Evolutionary conservation across 1,139 yeast genomes (phyloP).

Genomic region (Debaryomyces sp.): DNA sequence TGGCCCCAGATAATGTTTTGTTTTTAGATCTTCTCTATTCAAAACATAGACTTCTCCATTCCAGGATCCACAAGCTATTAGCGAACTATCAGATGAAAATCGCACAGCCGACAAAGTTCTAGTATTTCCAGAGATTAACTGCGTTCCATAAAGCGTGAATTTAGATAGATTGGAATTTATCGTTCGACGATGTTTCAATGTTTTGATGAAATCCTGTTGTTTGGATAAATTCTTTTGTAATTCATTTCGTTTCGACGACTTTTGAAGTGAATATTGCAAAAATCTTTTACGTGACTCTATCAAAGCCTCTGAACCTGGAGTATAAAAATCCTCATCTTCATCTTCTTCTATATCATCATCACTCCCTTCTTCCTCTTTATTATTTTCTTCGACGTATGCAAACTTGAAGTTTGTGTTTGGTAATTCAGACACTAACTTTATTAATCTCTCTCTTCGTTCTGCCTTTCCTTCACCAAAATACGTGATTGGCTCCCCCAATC

Average conservation of each 20-base stretch:
- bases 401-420: constrained; percentile 13
- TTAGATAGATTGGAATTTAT: constrained; percentile 38
- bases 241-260: constrained; percentile 46
- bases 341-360: constrained; percentile 31
- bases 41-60: constrained; percentile 67
- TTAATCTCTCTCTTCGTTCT: constrained; percentile 61
- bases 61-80: constrained; percentile 81
- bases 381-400: constrained; percentile 15
- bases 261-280: constrained; percentile 50
- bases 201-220: constrained; percentile 29
- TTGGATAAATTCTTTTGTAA: constrained; percentile 22
- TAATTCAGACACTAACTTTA: constrained; percentile 23
- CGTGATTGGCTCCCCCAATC: constrained; percentile 61
- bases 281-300: constrained; percentile 55
- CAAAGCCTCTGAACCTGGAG: constrained; percentile 72
- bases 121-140: constrained; percentile 55
- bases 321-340: constrained; percentile 76
- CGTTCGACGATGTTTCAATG: constrained; percentile 47
- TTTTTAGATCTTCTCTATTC: constrained; percentile 37
- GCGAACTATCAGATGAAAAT: constrained; percentile 33
- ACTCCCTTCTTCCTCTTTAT: constrained; percentile 25
- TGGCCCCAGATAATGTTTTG: constrained; percentile 26
- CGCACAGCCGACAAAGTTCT: constrained; percentile 69
- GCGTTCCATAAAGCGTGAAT: constrained; percentile 65
- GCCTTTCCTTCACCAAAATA: constrained; percentile 62